Base-by-base conservation (phyloP, 306 rosid species). In the Gynostemma pentaphyllum region DNA sequence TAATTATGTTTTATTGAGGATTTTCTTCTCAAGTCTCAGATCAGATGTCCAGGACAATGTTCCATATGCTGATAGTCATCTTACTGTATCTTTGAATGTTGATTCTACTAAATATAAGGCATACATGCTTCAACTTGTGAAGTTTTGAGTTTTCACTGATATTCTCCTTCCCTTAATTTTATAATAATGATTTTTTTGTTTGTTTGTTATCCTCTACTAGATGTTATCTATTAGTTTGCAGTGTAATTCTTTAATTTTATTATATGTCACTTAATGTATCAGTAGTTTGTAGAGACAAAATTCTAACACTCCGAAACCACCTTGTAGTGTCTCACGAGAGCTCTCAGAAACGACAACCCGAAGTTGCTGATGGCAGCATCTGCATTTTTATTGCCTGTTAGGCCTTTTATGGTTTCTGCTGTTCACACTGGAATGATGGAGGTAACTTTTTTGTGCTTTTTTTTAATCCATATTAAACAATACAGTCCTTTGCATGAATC, bases 401-500 rank as follows among this genome's bases (percentile, higher is more conserved):
- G 70, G 75, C 99, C 99, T 11, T 70, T 94, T 65, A 72, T 87
- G 95, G 97, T 94, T 81, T 82, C 99, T 39, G 85, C 84, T 29
- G 73, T 94, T 78, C 99, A 94, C 83, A 84, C 97, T 7, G 99
- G 97, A 75, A 82, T 94, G 81, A 86, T 94, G 97, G 99, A 94
- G 95, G 97, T 88, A 68, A 74, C 54, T 30, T 67, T 32, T 14
- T 41, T 13, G 23, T 23, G 22, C 24, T 30, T 0, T 9, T 37
- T 39, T 60, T 60, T n/a, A n/a, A 59, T 36, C 11, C 40, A 40
- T 19, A 13, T 8, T 39, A 0, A 39, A 39, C 44, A 39, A 39
- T 39, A 11, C 37, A 41, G 39, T 41, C 66, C 34, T 40, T 24
- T 40, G 23, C 49, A 53, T 8, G 39, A 15, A 24, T 37, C 34